Base-by-base conservation (phyloP, 441 rosid genomes). In the Gossypium schwendimanii region DNA sequence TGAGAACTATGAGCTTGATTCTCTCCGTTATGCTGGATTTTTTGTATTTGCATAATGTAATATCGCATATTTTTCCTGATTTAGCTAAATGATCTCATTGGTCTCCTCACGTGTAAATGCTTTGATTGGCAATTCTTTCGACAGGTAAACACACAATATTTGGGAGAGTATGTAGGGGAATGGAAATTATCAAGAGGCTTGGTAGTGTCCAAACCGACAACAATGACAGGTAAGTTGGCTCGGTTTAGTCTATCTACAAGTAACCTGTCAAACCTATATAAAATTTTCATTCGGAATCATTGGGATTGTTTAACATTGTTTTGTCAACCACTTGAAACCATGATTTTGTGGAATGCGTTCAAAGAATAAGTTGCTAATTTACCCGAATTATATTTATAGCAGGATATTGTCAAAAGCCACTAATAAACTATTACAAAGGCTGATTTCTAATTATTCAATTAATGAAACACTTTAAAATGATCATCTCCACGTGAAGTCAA, bases 131-230 rank as follows among this genome's bases (percentile, higher is more conserved):
- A 3, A 63, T 57, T 61, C 50, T 6, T 65, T 71, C 39, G 77
- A 31, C 86, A 94, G 99, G 99, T 75, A 92, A 92, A 76, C 99
- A 92, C 85, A 90, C 98, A 41, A 95, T 95, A 74, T 95, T 95
- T 79, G 99, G 99, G 75, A 89, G 99, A 81, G 96, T 92, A 15
- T 86, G 91, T 44, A 78, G 81, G 2, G 98, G 99, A 78, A 91
- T 91, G 96, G 99, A 95, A 77, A 89, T 95, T 69, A 86, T 92
- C 83, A 92, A 95, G 84, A 92, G 99, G 78, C 98, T 95, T 5
- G 97, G 98, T 65, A 95, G 96, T 54, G 89, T 95, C 74, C 98
- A 95, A 86, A 95, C 98, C 55, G 95, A 95, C 86, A 92, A 88
- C 71, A 92, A 84, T 20, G 98, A 94, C 76, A 84, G 93, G 98